Percentiles rank a stretch among this genome's conserved stretches.
These are phyloP conservation scores for Galium porrigens DNA, from an alignment of 305 asterid species.

Conservation along the genomic window DNA sequence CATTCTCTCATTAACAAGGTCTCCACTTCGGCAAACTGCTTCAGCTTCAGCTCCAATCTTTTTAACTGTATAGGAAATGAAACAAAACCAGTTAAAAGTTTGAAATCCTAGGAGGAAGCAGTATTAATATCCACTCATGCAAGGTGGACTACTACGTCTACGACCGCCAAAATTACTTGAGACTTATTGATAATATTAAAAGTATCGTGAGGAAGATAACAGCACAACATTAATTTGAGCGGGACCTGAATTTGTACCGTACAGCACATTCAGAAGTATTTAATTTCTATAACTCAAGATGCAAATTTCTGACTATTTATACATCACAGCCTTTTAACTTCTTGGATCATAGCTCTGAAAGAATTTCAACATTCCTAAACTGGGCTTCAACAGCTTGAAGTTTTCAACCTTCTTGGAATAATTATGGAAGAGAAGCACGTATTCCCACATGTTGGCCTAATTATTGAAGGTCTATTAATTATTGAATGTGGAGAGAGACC, in stretches of 20 bases:
- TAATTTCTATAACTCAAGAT: neutral
- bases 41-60: slow-evolving; percentile 78
- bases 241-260: neutral
- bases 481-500: neutral
- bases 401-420: neutral
- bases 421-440: neutral
- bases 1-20: slow-evolving; percentile 89
- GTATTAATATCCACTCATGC: neutral
- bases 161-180: neutral
- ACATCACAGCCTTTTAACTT: neutral
- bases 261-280: no score
- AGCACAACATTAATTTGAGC: neutral
- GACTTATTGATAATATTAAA: neutral
- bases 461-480: neutral
- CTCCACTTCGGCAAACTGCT: slow-evolving; percentile 78
- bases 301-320: neutral
- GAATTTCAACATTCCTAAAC: neutral
- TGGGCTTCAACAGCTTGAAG: no score
- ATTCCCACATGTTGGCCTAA: neutral
- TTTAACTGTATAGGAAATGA: slow-evolving; percentile 40
- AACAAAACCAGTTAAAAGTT: slow-evolving; percentile 6
- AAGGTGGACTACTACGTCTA: neutral
- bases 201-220: neutral
- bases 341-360: neutral
- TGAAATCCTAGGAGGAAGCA: neutral